Evolutionary conservation across 169 alveolate species (phyloP).

Genomic region (Cryptosporidium canis): DNA sequence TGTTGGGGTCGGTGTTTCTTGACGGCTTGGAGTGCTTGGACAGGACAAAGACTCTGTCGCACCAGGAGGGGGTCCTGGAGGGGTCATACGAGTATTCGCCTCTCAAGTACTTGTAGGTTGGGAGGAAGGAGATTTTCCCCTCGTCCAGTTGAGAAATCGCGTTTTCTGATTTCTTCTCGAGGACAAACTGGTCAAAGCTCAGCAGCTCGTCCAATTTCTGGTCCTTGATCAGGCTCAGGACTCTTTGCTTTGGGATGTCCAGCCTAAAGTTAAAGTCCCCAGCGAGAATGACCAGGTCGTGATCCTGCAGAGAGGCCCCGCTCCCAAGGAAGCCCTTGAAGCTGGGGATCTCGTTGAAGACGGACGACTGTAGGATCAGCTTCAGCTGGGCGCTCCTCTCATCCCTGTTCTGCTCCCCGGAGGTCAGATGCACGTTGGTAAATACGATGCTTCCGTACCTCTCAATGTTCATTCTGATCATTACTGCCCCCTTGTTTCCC

Average conservation of each 20-base stretch:
- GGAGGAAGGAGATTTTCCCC: conserved; percentile 86
- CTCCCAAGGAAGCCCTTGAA: conserved; percentile 76
- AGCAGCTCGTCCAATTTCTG: conserved; percentile 69
- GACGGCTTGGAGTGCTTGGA: background rate
- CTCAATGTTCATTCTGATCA: conserved; percentile 79
- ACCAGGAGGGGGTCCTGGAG: conserved; percentile 93
- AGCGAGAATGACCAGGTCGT: conserved; percentile 82
- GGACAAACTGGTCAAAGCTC: conserved; percentile 77
- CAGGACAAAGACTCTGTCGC: conserved; percentile 83
- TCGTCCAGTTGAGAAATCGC: conserved; percentile 80
- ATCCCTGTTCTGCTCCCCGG: conserved; percentile 84
- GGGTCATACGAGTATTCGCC: conserved; percentile 86
- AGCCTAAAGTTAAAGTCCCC: conserved; percentile 92
- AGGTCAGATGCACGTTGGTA: conserved; percentile 86
- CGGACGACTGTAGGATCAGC: conserved; percentile 80
- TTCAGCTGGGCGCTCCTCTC: conserved; percentile 82
- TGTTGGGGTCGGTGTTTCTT: background rate
- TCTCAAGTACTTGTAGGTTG: conserved; percentile 90
- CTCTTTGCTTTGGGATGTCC: conserved; percentile 76
- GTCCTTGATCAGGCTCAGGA: conserved; percentile 57
- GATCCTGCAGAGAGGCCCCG: conserved; percentile 77
- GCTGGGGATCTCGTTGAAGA: conserved; percentile 74
- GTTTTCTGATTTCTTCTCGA: conserved; percentile 74
- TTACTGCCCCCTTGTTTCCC: conserved; percentile 91
- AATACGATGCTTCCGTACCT: conserved; percentile 73